These are phyloP conservation scores for Nyssa sinensis DNA, from an alignment of 148 eudicot species.

Conservation along the genomic window DNA sequence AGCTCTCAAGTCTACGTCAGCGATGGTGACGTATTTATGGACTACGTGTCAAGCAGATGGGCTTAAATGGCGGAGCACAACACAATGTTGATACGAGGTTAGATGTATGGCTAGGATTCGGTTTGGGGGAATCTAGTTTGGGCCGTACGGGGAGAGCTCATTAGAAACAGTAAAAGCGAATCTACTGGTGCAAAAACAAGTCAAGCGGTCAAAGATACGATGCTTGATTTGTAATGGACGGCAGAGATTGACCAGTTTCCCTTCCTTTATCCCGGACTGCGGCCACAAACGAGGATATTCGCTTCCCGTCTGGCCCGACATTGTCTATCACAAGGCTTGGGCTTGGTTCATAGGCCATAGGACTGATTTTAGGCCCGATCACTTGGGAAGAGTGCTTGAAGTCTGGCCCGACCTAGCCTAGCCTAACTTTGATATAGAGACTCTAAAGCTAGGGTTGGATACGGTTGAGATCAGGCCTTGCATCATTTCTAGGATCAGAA, in stretches of 20 bases:
- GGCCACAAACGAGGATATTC: constrained; percentile 23
- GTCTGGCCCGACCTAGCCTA: too few species aligned
- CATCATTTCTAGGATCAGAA: too few species aligned
- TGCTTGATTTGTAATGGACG: constrained; percentile 9
- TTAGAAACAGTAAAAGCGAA: constrained; percentile 2
- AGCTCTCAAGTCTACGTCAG: neutral
- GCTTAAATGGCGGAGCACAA: neutral
- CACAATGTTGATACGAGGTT: neutral
- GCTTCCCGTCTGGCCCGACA: neutral
- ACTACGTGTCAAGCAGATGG: neutral
- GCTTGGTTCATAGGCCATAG: too few species aligned
- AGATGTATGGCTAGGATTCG: constrained; percentile 1
- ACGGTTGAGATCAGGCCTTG: too few species aligned
- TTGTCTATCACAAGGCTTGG: too few species aligned
- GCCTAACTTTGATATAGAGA: too few species aligned
- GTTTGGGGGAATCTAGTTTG: too few species aligned
- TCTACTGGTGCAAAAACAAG: neutral
- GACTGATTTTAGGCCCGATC: too few species aligned
- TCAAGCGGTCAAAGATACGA: constrained; percentile 10
- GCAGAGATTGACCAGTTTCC: constrained; percentile 9
- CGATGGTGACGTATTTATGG: neutral
- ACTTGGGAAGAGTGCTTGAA: too few species aligned
- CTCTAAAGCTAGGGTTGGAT: too few species aligned
- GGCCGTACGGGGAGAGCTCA: too few species aligned
- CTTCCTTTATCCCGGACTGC: constrained; percentile 2